These are phyloP conservation scores for Gnomoniopsis smithogilvyi DNA, from an alignment of 2,329 filamentous ascomycete genomes.

Conservation along the genomic window DNA sequence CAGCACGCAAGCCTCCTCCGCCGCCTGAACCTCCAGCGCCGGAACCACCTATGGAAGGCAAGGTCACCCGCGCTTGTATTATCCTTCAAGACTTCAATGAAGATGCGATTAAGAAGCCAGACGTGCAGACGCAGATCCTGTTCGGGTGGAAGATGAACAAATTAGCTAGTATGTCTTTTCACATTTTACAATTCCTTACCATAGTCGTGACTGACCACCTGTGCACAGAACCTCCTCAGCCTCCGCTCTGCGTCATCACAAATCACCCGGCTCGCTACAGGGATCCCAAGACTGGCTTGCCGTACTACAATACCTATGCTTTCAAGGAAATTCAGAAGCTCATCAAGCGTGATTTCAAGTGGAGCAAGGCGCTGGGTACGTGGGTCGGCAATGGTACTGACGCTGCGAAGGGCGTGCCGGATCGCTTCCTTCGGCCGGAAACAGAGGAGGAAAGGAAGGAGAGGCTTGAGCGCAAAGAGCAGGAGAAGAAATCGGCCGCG, in stretches of 20 bases:
- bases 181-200: no score
- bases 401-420: constrained; percentile 75
- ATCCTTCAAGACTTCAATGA: constrained; percentile 60
- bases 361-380: constrained; percentile 76
- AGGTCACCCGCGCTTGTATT: constrained; percentile 56
- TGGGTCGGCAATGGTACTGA: constrained; percentile 70
- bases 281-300: constrained; percentile 79
- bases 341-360: constrained; percentile 70
- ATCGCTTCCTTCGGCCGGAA: constrained; percentile 55
- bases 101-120: constrained; percentile 52
- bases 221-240: constrained; percentile 44
- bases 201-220: neutral
- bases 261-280: constrained; percentile 76
- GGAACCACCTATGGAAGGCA: constrained; percentile 37
- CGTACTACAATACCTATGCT: constrained; percentile 75
- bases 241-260: constrained; percentile 74
- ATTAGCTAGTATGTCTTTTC: constrained; percentile 50
- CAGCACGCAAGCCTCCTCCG: constrained; percentile 21
- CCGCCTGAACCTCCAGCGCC: constrained; percentile 26
- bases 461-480: constrained; percentile 19
- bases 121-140: constrained; percentile 55
- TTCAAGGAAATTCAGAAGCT: constrained; percentile 80
- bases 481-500: constrained; percentile 7
- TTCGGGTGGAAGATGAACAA: constrained; percentile 58
- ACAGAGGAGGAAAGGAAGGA: constrained; percentile 16